These are phyloP conservation scores for Leucosporidium scottii DNA, from an alignment of 768 basidiomycete genomes.

Conservation along the genomic window DNA sequence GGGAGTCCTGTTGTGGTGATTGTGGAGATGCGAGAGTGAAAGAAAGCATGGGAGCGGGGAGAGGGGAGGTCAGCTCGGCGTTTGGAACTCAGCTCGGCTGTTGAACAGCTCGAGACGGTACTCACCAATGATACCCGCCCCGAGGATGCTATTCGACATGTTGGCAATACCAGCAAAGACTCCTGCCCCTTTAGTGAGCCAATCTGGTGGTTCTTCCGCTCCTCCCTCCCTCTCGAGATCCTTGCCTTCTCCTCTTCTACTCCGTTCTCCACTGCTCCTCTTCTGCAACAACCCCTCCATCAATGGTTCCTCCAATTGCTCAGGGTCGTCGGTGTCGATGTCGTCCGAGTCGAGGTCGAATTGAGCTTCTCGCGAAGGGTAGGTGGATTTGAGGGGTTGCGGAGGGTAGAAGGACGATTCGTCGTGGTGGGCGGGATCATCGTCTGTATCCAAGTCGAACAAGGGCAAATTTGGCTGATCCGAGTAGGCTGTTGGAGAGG, in stretches of 20 bases:
- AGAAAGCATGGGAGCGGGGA: not conserved
- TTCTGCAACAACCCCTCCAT: conserved; percentile 30
- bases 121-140: conserved; percentile 61
- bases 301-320: conserved; percentile 28
- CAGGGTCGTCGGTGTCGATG: conserved; percentile 50
- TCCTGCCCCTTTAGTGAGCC: conserved; percentile 42
- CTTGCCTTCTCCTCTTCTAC: conserved; percentile 14
- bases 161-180: conserved; percentile 59
- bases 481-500: not conserved
- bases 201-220: conserved; percentile 23
- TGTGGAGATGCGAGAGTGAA: not conserved
- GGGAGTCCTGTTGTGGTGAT: conserved; percentile 59
- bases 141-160: conserved; percentile 94
- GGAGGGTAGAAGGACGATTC: conserved; percentile 14
- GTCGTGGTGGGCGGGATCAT: not conserved
- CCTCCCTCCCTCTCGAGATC: conserved; percentile 47
- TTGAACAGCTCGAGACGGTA: conserved; percentile 9
- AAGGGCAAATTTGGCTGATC: not conserved
- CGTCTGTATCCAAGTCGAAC: not conserved
- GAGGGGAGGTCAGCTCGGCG: conserved; percentile 4
- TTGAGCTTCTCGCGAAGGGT: conserved; percentile 18
- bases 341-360: conserved; percentile 80
- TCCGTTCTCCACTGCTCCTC: conserved; percentile 14
- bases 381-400: conserved; percentile 24
- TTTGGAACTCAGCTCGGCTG: not conserved